Evolutionary conservation across 176 grass and related monocot genomes (phyloP), one percentile per base, ranked within the genome.

Genomic region (Rhynchospora pubera): DNA sequence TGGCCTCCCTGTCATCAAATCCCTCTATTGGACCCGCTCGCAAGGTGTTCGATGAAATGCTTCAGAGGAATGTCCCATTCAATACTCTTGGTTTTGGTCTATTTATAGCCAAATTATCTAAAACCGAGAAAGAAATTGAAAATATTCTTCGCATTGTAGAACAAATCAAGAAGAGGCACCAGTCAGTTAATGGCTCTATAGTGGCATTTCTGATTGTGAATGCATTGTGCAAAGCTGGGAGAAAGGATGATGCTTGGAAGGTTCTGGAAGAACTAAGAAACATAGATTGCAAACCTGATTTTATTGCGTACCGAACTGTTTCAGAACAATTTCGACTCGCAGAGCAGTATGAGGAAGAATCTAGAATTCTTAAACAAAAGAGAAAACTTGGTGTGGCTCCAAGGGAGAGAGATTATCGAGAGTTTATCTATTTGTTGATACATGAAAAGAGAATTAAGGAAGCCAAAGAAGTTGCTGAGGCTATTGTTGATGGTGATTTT

Each of bases 301-400:
- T 97, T 79, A 88, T 94, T 2, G 90, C 94, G 0, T 94, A 94
- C 81, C 88, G 94, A 80, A 84, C 90, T 76, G 95, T 94, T 77
- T 91, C 95, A 0, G 88, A 91, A 84, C 81, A 84, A 43, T 97
- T 93, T 82, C 85, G 39, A 68, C n/a, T 24, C 26, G 83, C 57
- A 0, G 84, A 86, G 43, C 88, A 84, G 62, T 22, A 53, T 3
- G 90, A 94, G 4, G 92, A 97, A 76, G 87, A 90, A 85, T 78
- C 39, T 24, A 91, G 62, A 80, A 89, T 97, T 52, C 76, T 97
- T 84, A 97, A 94, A 78, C 92, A 93, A 56, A 97, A 97, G 78
- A 92, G 92, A 71, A 97, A 97, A 86, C 87, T 91, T 0, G 87
- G 92, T 9, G 90, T 94, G 4, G 92, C 92, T 0, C 95, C 95